These are phyloP conservation scores for Collybiopsis luxurians DNA, from an alignment of 768 basidiomycete species.

Conservation along the genomic window DNA sequence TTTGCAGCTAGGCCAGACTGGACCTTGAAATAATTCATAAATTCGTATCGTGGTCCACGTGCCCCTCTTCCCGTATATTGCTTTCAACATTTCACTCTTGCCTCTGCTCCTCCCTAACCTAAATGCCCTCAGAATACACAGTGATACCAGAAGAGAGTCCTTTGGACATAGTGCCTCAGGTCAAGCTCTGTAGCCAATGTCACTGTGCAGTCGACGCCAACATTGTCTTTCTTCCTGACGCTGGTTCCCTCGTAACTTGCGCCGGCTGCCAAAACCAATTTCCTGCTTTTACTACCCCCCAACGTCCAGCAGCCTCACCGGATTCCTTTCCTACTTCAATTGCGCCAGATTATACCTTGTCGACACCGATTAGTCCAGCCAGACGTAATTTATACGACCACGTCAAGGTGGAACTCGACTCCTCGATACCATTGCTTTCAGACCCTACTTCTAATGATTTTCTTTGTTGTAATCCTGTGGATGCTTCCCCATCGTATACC, in stretches of 20 bases:
- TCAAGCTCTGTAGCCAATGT: constrained; percentile 45
- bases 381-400: constrained; percentile 20
- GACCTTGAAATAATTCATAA: background rate
- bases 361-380: constrained; percentile 23
- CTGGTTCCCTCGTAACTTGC: constrained; percentile 40
- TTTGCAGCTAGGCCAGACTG: background rate
- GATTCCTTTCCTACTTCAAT: constrained; percentile 21
- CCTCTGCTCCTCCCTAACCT: constrained; percentile 17
- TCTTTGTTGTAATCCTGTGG: constrained; percentile 13
- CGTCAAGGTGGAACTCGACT: constrained; percentile 18
- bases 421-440: constrained; percentile 13
- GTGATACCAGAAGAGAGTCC: background rate
- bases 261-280: constrained; percentile 43
- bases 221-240: constrained; percentile 21
- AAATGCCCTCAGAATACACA: constrained; percentile 55
- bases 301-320: constrained; percentile 12
- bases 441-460: constrained; percentile 1
- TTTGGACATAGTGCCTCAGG: constrained; percentile 25
- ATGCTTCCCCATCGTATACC: background rate
- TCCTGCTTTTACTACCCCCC: constrained; percentile 18
- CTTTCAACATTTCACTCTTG: constrained; percentile 7
- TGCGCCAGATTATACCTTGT: background rate
- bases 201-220: constrained; percentile 37
- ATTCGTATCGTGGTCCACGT: background rate
- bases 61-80: constrained; percentile 12